Evolutionary conservation across 2,329 filamentous ascomycete genomes (phyloP), one percentile per base, ranked within the genome.

Genomic region (Metarhizium humberi): DNA sequence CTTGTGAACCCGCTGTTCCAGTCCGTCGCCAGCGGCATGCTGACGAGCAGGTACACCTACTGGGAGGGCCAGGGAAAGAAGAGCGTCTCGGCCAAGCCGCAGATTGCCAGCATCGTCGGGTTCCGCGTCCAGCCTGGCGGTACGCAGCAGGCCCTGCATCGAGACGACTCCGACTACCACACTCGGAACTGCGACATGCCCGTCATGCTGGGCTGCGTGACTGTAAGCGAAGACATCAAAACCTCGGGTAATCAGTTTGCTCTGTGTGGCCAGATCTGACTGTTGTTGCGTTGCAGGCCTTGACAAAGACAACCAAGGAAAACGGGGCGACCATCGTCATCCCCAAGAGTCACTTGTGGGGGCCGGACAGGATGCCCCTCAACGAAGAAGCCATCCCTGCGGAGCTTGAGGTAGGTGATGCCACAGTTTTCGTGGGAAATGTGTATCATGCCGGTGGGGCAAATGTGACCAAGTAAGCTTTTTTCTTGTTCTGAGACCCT

Each of bases 291-390:
- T n/a, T 13, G 25, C 5, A 63, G 62, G 70, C 72, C 1, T 57
- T 71, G 54, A 71, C 69, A 4, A 73, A 67, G 60, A 73, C 70
- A 1, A 73, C 71, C 1, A 66, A 63, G 18, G 69, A 71, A 43
- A 75, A 75, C 48, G 72, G 73, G 1, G 72, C 71, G 1, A 75
- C 72, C 0, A 61, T 72, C n/a, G 69, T 67, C 2, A 74, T 74
- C 43, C 72, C 72, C 0, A 66, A 67, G 6, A 71, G 67, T 11
- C 73, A 75, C 56, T 62, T 72, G 4, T 75, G 73, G 73, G 70
- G 66, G 0, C 63, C 67, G 6, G 69, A 73, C 0, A 64, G 69
- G 0, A 62, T 61, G 5, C 73, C 73, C 1, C 57, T 66, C 10
- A 64, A 69, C 25, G 64, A 71, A 8, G 73, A 75, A 50, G 69